Evolutionary conservation across 306 rosid genomes (phyloP), one percentile per base, ranked within the genome.

Genomic region (Crotalaria pallida): DNA sequence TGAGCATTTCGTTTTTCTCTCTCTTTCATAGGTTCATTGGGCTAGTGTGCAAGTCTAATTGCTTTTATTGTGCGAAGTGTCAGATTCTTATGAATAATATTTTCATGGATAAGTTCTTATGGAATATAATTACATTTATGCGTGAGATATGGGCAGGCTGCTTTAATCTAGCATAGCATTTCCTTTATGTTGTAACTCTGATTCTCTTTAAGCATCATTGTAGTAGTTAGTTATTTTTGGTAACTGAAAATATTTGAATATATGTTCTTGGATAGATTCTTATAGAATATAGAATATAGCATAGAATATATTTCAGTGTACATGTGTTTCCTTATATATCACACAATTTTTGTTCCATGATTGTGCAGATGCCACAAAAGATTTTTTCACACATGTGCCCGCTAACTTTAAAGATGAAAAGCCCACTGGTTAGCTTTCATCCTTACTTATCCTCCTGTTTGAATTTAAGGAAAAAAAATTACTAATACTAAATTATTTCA

Each of bases 301-400:
- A 31, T 31, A 8, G 36, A 31, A 19, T 22, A 22, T 18, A 23
- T 44, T 67, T 52, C 48, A 60, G 6, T 33, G 56, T 40, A 19
- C 33, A 24, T 5, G 56, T 18, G 43, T 55, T 55, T 21, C 27
- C 31, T 67, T 64, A 15, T 43, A 60, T 70, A 58, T 36, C 24
- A 16, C 33, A 10, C 50, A 11, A 24, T 60, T 63, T 58, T 71
- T 81, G 33, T 69, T 80, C 47, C 38, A 36, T 67, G 51, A 69
- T 58, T 68, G 12, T 49, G 76, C 85, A 93, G 97, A 93, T 88
- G 97, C 96, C 69, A 79, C 88, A 79, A 93, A 82, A 82, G 90
- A 80, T 0, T 93, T 86, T 80, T 93, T 90, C 31, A 67, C 86
- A 65, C 73, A 78, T 8, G 59, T 67, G 53, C 94, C 96, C 26